phyloP scores from a whole-genome alignment of 257 asterid species.

The Sherardia arvensis region DNA sequence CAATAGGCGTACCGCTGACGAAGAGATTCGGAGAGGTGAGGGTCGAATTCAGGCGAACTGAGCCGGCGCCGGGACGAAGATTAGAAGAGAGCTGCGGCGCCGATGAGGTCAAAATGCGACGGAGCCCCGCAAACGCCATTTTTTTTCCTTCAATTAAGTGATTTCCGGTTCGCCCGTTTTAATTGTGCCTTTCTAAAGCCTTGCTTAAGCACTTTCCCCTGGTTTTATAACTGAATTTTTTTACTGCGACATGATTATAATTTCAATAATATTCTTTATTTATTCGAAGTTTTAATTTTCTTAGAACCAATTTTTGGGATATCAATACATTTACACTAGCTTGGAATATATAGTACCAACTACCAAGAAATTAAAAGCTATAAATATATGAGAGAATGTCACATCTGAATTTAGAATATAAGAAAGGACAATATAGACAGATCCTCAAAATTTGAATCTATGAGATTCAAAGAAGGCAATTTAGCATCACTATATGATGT shows the following conservation, averaged over 20 bases:
- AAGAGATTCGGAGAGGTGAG: conserved; percentile 82
- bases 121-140: conserved; percentile 62
- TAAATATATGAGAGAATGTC: no score
- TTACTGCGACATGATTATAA: no score
- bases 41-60: conserved; percentile 62
- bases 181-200: conserved; percentile 2
- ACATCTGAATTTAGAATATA: no score
- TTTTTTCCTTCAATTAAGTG: background rate
- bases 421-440: no score
- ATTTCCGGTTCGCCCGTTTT: background rate
- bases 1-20: conserved; percentile 52
- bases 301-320: no score
- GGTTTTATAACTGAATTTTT: no score
- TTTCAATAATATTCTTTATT: no score
- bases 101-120: conserved; percentile 47
- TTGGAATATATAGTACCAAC: no score
- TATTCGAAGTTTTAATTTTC: no score
- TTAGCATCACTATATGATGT: background rate
- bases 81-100: conserved; percentile 29
- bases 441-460: background rate
- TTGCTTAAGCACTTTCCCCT: conserved; percentile 2
- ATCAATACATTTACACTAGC: no score
- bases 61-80: conserved; percentile 37
- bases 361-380: no score
- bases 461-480: no score